A percentile compares a stretch with the other conserved stretches of the same genome.
Evolutionary conservation across 495 filamentous ascomycete genomes (phyloP).

Genomic region (Aspergillus conjunctus): DNA sequence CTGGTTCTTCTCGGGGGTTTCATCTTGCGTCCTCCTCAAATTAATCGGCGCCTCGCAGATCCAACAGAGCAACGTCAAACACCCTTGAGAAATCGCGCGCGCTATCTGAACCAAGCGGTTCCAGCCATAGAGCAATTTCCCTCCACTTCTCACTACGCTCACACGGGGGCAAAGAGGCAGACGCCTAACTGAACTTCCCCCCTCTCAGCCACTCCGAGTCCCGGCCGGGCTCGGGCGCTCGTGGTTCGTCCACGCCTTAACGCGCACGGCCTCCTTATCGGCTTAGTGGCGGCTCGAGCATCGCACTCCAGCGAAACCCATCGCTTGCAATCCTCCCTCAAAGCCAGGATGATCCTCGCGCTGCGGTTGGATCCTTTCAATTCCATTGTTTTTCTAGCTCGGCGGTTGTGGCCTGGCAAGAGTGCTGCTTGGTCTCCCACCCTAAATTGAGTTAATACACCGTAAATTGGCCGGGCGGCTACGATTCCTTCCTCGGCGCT

Average conservation of each 20-base stretch:
- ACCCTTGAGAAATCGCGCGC: slow-evolving; percentile 21
- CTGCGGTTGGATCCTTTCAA: slow-evolving; percentile 17
- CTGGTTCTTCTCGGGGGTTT: not conserved
- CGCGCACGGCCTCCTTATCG: slow-evolving; percentile 18
- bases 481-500: slow-evolving; percentile 15
- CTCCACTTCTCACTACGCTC: slow-evolving; percentile 4
- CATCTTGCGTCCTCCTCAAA: not conserved
- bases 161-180: slow-evolving; percentile 2
- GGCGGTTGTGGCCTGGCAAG: slow-evolving; percentile 16
- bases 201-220: slow-evolving; percentile 11
- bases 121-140: slow-evolving; percentile 7
- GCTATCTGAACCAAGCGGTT: slow-evolving; percentile 15
- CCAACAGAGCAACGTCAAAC: slow-evolving; percentile 11
- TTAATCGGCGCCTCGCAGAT: slow-evolving; percentile 5
- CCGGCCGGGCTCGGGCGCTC: not conserved
- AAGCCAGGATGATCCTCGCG: not conserved
- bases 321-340: slow-evolving; percentile 1
- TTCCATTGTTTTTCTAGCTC: slow-evolving; percentile 17
- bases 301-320: slow-evolving; percentile 3
- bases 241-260: slow-evolving; percentile 18
- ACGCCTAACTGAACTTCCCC: not conserved
- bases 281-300: slow-evolving; percentile 18
- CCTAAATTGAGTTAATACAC: not conserved
- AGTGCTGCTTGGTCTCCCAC: slow-evolving; percentile 12
- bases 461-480: slow-evolving; percentile 21